Conservation (phyloP, 306 rosid species). For the Rosa rugosa region DNA sequence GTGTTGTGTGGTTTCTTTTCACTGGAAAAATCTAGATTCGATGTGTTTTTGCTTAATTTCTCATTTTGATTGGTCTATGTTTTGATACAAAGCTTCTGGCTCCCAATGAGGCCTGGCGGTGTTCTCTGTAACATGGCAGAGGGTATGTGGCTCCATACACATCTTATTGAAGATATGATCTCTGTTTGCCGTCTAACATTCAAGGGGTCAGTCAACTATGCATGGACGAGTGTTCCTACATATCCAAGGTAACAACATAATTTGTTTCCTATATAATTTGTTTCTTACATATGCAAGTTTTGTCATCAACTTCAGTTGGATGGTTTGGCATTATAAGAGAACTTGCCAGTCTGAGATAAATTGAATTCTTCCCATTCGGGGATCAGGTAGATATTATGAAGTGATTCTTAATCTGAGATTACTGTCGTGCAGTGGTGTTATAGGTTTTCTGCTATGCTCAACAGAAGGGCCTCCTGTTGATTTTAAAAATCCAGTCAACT, state of each 20-base stretch:
- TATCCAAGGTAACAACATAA: constrained; percentile 75
- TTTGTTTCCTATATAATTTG: too few species aligned
- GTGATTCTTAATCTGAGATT: constrained; percentile 6
- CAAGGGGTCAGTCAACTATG: constrained; percentile 87
- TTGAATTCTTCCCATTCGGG: not conserved
- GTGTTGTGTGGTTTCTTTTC: not conserved
- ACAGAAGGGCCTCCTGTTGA: constrained; percentile 86
- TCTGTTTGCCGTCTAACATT: constrained; percentile 67
- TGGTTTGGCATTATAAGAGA: not conserved
- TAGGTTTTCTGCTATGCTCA: constrained; percentile 86
- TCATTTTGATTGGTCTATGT: not conserved
- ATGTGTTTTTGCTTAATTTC: not conserved
- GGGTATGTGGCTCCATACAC: constrained; percentile 99
- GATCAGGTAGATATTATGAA: not conserved
- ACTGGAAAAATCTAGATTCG: not conserved
- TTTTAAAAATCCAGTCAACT: constrained; percentile 78
- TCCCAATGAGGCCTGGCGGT: constrained; percentile 69
- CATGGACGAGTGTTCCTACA: constrained; percentile 96
- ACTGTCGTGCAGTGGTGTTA: constrained; percentile 69
- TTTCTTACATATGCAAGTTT: not conserved
- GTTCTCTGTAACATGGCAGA: constrained; percentile 98
- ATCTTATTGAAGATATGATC: constrained; percentile 83
- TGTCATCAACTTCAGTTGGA: not conserved
- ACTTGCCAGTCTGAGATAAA: not conserved
- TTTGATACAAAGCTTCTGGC: not conserved